Conservation (phyloP, 768 basidiomycete species). For the Boletus huronensis region DNA sequence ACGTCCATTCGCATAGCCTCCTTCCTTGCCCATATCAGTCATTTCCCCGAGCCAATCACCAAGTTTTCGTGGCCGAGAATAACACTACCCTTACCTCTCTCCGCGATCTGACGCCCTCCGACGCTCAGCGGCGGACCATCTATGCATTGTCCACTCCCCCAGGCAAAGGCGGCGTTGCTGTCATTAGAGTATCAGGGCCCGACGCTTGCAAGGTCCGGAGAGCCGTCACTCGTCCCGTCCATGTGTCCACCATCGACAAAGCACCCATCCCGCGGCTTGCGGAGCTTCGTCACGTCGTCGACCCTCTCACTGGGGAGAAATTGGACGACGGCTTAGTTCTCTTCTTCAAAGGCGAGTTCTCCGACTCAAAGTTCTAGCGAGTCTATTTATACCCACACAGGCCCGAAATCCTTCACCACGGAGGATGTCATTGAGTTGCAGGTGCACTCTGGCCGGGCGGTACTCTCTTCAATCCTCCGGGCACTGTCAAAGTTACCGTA, state of each 20-base stretch:
- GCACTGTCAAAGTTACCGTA: slow-evolving; percentile 59
- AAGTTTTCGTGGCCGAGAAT: background rate
- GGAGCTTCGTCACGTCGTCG: slow-evolving; percentile 63
- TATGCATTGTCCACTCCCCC: slow-evolving; percentile 87
- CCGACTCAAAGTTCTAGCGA: background rate
- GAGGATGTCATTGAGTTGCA: slow-evolving; percentile 84
- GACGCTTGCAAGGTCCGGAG: slow-evolving; percentile 61
- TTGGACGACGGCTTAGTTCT: slow-evolving; percentile 82
- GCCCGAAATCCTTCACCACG: slow-evolving; percentile 77
- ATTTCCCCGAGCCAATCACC: background rate
- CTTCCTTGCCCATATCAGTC: slow-evolving; percentile 13
- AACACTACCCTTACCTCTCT: background rate
- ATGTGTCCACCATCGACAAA: background rate
- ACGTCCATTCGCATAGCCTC: slow-evolving; percentile 17
- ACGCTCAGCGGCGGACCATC: slow-evolving; percentile 68
- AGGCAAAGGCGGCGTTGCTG: slow-evolving; percentile 80
- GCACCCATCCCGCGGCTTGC: slow-evolving; percentile 62
- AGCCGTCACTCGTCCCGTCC: slow-evolving; percentile 46
- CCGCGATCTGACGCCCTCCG: slow-evolving; percentile 31
- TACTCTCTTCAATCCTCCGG: slow-evolving; percentile 65
- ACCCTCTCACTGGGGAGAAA: slow-evolving; percentile 55
- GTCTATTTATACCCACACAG: slow-evolving; percentile 35
- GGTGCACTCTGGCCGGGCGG: slow-evolving; percentile 80
- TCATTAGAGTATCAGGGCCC: slow-evolving; percentile 81
- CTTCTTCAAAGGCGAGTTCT: slow-evolving; percentile 66